Evolutionary conservation across 345 rosid species (phyloP).

Genomic region (Citrus reticulata): DNA sequence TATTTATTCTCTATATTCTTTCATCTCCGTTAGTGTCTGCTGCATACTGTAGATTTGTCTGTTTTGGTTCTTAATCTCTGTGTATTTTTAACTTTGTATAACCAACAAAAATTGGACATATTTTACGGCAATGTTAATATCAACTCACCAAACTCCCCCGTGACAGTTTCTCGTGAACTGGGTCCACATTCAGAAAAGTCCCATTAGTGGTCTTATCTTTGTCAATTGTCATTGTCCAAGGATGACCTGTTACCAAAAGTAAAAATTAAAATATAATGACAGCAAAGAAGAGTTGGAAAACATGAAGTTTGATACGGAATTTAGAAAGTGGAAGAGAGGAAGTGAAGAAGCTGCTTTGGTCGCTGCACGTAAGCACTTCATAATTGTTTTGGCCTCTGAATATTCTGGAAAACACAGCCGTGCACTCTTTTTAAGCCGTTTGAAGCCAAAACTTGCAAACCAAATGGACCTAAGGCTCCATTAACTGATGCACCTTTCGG

Average conservation of each 20-base stretch:
- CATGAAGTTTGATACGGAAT: not conserved
- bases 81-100: not conserved
- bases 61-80: not conserved
- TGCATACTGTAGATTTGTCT: not conserved
- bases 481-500: constrained; percentile 37
- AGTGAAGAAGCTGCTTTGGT: constrained; percentile 50
- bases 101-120: not conserved
- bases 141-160: constrained; percentile 35
- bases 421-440: constrained; percentile 51
- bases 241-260: constrained; percentile 4
- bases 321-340: not conserved
- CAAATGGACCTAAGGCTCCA: constrained; percentile 70
- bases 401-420: constrained; percentile 44
- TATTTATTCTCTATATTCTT: too few relatives aligned
- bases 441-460: constrained; percentile 62
- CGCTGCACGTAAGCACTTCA: constrained; percentile 78
- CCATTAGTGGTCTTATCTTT: constrained; percentile 31
- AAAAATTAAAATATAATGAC: too few relatives aligned
- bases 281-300: not conserved
- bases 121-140: not conserved
- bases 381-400: constrained; percentile 20
- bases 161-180: constrained; percentile 26
- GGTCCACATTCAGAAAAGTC: constrained; percentile 37
- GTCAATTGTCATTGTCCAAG: constrained; percentile 9
- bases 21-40: not conserved